A percentile compares a stretch with the other conserved stretches of the same genome.
These are phyloP conservation scores for Aspergillus saccharolyticus DNA, from an alignment of 495 filamentous ascomycete species.

Conservation along the genomic window DNA sequence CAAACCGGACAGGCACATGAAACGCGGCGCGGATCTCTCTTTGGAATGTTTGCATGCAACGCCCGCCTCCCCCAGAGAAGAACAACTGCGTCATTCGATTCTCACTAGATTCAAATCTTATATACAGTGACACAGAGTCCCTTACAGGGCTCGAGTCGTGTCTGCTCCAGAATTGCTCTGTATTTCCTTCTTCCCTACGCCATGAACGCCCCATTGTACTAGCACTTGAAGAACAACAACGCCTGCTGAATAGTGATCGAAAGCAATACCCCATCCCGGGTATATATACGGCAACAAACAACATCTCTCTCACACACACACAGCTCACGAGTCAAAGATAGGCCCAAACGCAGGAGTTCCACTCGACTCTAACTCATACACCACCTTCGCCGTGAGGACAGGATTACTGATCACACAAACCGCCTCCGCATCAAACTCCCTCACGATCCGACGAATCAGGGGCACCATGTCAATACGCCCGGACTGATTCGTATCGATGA, in stretches of 20 bases:
- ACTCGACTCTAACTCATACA: slow-evolving; percentile 66
- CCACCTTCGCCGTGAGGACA: slow-evolving; percentile 62
- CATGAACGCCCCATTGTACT: no score
- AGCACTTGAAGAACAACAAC: no score
- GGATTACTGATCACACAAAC: slow-evolving; percentile 76
- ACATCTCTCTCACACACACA: background rate
- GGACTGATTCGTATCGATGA: slow-evolving; percentile 48
- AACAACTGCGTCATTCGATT: background rate
- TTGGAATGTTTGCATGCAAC: slow-evolving; percentile 3
- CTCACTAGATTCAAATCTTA: background rate
- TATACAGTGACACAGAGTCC: background rate
- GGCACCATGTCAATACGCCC: slow-evolving; percentile 52
- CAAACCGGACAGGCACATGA: background rate
- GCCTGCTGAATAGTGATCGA: background rate
- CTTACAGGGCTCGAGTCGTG: background rate
- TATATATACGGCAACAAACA: no score
- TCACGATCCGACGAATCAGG: slow-evolving; percentile 52
- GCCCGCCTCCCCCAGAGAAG: background rate
- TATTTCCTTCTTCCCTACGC: no score
- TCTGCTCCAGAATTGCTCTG: no score
- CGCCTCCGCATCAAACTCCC: slow-evolving; percentile 61
- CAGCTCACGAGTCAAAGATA: slow-evolving; percentile 69
- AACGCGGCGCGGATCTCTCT: background rate
- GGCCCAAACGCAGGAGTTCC: slow-evolving; percentile 71
- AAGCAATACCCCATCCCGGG: no score